Evolutionary conservation across 345 rosid genomes (phyloP).

Genomic region (Hibiscus trionum): DNA sequence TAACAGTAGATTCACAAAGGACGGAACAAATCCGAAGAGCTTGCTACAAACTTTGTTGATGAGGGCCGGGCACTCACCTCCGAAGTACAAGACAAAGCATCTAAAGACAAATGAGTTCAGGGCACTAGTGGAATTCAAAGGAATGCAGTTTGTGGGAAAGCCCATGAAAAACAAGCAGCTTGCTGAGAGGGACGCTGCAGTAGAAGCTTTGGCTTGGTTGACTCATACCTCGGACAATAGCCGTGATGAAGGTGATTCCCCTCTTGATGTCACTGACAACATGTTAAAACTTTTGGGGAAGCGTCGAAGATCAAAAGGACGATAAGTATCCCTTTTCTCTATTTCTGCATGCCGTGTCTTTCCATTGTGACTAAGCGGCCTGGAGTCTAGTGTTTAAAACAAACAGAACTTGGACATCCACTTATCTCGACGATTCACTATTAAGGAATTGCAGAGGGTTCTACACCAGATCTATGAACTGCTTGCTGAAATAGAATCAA

Average conservation of each 20-base stretch:
- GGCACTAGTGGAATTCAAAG: conserved; percentile 90
- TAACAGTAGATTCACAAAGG: conserved; percentile 51
- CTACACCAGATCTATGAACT: neutral
- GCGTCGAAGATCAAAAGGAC: conserved; percentile 50
- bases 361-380: neutral
- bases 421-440: neutral
- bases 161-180: conserved; percentile 87
- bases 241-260: conserved; percentile 37
- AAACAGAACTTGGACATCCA: neutral
- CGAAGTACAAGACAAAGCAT: conserved; percentile 90
- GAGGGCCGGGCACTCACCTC: conserved; percentile 98
- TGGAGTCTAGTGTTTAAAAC: neutral
- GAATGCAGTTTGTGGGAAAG: conserved; percentile 96
- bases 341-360: neutral
- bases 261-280: conserved; percentile 80
- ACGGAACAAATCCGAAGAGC: conserved; percentile 91
- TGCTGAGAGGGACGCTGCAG: conserved; percentile 93
- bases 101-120: conserved; percentile 89
- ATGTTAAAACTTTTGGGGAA: conserved; percentile 91
- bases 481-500: neutral
- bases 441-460: neutral
- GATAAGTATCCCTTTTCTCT: neutral
- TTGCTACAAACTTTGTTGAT: conserved; percentile 82
- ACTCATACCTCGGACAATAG: conserved; percentile 60
- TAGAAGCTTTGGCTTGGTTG: conserved; percentile 95